Conservation (phyloP, 176 grass and related monocot genomes). For the Oryza meyeriana region DNA sequence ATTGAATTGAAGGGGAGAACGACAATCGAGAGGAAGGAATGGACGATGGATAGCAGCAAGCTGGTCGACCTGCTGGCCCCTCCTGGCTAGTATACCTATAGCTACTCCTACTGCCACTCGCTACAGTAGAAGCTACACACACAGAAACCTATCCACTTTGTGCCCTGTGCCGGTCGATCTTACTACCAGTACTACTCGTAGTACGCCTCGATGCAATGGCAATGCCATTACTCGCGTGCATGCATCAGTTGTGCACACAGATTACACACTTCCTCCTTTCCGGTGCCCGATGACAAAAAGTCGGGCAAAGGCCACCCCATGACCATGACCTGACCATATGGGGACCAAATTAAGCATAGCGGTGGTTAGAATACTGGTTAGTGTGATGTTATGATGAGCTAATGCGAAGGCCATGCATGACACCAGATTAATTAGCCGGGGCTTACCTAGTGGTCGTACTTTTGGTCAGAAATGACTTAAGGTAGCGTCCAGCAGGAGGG, state of each 20-base stretch:
- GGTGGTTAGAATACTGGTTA: constrained; percentile 10
- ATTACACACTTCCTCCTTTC: neutral
- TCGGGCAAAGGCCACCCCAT: neutral
- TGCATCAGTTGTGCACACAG: too few species aligned
- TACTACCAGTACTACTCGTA: too few species aligned
- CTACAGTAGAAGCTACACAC: neutral
- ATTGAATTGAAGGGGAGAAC: constrained; percentile 22
- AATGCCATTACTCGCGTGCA: neutral
- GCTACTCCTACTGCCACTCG: neutral
- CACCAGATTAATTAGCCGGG: neutral
- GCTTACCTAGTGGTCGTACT: neutral
- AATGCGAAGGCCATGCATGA: neutral
- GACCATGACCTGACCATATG: neutral
- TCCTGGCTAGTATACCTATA: neutral
- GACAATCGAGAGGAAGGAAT: neutral
- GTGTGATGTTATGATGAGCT: constrained; percentile 32
- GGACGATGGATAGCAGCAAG: neutral
- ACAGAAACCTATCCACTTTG: neutral
- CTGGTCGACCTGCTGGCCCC: too few species aligned
- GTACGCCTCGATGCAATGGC: too few species aligned
- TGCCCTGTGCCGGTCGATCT: neutral
- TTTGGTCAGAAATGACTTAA: too few species aligned
- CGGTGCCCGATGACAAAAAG: constrained; percentile 8
- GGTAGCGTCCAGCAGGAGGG: too few species aligned
- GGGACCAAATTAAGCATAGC: neutral